These are phyloP conservation scores for Populus hybrid DNA, from an alignment of 441 rosid species.

Conservation along the genomic window DNA sequence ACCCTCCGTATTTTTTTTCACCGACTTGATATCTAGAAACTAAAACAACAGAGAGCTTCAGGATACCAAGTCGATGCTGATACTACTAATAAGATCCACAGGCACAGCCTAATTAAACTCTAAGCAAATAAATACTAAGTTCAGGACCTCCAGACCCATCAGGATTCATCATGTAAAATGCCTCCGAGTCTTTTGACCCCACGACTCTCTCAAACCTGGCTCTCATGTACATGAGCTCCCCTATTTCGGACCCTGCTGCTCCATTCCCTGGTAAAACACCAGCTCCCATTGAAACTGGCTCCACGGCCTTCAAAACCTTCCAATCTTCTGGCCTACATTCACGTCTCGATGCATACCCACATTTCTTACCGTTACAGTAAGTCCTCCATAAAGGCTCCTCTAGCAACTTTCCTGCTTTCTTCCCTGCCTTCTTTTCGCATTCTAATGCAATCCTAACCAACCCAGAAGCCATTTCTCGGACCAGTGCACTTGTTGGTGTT, in stretches of 20 bases:
- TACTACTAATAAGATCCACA: too few species aligned
- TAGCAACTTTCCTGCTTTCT: conserved; percentile 49
- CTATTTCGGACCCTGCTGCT: conserved; percentile 36
- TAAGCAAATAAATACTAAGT: conserved; percentile 89
- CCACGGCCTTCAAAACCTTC: conserved; percentile 72
- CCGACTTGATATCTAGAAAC: not conserved
- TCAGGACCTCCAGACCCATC: conserved; percentile 92
- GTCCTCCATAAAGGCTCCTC: conserved; percentile 92
- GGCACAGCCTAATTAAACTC: conserved; percentile 37
- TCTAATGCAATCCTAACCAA: conserved; percentile 86
- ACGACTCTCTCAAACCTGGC: conserved; percentile 87
- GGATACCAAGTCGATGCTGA: not conserved
- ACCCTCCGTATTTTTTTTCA: not conserved
- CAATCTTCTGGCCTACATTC: conserved; percentile 68
- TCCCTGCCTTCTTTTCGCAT: conserved; percentile 53
- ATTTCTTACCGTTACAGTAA: conserved; percentile 84
- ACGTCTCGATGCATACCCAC: conserved; percentile 72
- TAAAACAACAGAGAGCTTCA: not conserved
- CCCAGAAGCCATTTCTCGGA: conserved; percentile 91
- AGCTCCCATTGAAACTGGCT: conserved; percentile 92
- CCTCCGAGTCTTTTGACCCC: conserved; percentile 93
- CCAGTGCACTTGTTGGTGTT: conserved; percentile 72
- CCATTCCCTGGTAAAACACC: conserved; percentile 73
- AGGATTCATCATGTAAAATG: conserved; percentile 98
- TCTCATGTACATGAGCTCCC: conserved; percentile 91